Percentiles rank a stretch among this genome's conserved stretches.
phyloP scores from a whole-genome alignment of 371 early-diverging fungal species.

The Parasitella parasitica region DNA sequence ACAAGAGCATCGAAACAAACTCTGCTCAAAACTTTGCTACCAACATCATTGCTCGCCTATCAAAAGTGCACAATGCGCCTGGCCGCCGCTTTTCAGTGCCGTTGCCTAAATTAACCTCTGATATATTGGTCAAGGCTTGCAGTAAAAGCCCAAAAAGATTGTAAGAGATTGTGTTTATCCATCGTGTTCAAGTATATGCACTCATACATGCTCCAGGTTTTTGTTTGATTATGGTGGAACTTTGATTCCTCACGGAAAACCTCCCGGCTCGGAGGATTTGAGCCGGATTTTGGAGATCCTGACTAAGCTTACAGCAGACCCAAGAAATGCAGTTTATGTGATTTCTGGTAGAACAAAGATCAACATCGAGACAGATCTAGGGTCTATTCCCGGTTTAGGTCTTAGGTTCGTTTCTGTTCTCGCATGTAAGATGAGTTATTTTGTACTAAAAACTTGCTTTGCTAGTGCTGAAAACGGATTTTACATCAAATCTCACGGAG shows the following conservation, averaged over 20 bases:
- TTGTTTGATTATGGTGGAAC: constrained; percentile 92
- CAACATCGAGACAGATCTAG: constrained; percentile 72
- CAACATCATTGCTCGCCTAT: constrained; percentile 13
- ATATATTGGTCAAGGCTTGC: constrained; percentile 46
- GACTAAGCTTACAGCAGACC: constrained; percentile 61
- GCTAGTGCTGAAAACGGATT: constrained; percentile 85
- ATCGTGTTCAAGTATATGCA: neutral
- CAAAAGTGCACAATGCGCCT: constrained; percentile 57
- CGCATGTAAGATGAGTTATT: neutral
- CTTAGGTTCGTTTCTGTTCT: constrained; percentile 48
- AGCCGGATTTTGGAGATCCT: constrained; percentile 49
- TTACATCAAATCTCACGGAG: constrained; percentile 72
- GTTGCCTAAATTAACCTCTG: constrained; percentile 58
- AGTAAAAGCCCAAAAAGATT: constrained; percentile 54
- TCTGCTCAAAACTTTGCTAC: constrained; percentile 69
- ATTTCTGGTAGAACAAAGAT: constrained; percentile 82
- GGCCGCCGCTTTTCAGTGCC: constrained; percentile 54
- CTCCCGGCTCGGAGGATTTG: constrained; percentile 34
- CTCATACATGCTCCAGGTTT: constrained; percentile 27
- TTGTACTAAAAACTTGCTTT: neutral
- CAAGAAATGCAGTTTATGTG: constrained; percentile 76
- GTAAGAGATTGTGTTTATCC: constrained; percentile 33
- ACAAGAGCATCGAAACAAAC: constrained; percentile 71
- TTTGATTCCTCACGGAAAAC: constrained; percentile 66
- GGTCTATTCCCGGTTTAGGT: constrained; percentile 70